Evolutionary conservation across 1,139 yeast genomes (phyloP).

Genomic region (Blastobotrys raffinosifermentans): DNA sequence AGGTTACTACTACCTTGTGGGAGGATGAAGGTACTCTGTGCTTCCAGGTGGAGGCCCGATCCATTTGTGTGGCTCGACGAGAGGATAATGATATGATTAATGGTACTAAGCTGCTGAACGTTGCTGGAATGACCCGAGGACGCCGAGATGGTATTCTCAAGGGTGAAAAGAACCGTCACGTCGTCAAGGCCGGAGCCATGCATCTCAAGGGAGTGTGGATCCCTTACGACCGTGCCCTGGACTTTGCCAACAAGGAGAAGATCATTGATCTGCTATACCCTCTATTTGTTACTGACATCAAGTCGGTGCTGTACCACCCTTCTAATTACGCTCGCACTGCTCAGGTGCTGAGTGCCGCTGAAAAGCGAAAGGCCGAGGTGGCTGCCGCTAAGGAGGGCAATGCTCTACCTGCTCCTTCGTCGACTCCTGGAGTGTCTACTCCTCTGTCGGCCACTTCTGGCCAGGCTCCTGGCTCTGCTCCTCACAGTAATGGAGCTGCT

Average conservation of each 20-base stretch:
- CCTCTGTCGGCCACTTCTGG: conserved; percentile 1
- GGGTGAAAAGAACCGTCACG: conserved; percentile 83
- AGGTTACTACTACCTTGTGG: conserved; percentile 95
- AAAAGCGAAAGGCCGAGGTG: conserved; percentile 20
- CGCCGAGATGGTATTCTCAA: conserved; percentile 91
- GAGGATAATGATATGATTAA: conserved; percentile 92
- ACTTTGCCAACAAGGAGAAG: conserved; percentile 86
- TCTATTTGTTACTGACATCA: conserved; percentile 80
- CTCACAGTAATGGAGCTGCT: conserved; percentile 3
- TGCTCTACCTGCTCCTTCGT: conserved; percentile 11
- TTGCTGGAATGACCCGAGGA: conserved; percentile 94
- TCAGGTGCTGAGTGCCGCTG: conserved; percentile 30
- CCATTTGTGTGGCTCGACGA: conserved; percentile 84
- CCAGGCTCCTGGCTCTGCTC: conserved; percentile 2
- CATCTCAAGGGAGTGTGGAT: conserved; percentile 98
- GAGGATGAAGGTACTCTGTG: conserved; percentile 93
- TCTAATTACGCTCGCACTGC: conserved; percentile 31
- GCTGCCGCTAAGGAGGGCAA: conserved; percentile 13
- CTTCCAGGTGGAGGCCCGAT: conserved; percentile 91
- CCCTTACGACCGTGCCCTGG: conserved; percentile 88
- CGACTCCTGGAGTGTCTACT: conserved; percentile 6
- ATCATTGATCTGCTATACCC: conserved; percentile 84
- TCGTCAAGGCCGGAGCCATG: conserved; percentile 95
- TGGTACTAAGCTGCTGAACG: conserved; percentile 88
- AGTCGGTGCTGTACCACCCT: conserved; percentile 49